These are phyloP conservation scores for Penicillium sp. DNA, from an alignment of 2,329 filamentous ascomycete species.

Conservation along the genomic window DNA sequence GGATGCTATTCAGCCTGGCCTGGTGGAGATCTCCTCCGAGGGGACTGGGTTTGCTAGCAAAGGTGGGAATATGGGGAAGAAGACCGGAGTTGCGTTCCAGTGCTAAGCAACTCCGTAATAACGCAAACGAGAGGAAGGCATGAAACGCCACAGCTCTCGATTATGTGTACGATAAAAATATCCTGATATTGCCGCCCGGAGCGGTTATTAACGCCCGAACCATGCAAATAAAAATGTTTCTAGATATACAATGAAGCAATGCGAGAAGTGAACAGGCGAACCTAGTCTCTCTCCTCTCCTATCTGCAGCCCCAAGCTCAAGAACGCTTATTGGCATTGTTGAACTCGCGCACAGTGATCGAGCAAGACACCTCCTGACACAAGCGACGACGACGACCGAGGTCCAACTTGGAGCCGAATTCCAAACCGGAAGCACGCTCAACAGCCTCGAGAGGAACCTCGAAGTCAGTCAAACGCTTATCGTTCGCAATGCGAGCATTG, in stretches of 20 bases:
- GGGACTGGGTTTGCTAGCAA: slow-evolving; percentile 89
- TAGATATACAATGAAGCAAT: slow-evolving; percentile 22
- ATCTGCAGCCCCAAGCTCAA: neutral
- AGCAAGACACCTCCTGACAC: slow-evolving; percentile 82
- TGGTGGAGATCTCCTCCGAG: slow-evolving; percentile 78
- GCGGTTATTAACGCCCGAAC: slow-evolving; percentile 23
- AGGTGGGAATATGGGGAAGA: slow-evolving; percentile 80
- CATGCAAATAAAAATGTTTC: slow-evolving; percentile 22
- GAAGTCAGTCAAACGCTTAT: slow-evolving; percentile 83
- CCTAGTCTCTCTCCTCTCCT: neutral
- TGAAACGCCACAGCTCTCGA: neutral
- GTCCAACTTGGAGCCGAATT: slow-evolving; percentile 82
- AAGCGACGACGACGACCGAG: slow-evolving; percentile 69
- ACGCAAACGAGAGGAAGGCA: neutral
- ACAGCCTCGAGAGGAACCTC: slow-evolving; percentile 92
- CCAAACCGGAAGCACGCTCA: slow-evolving; percentile 85
- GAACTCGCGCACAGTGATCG: slow-evolving; percentile 78
- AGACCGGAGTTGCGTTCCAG: slow-evolving; percentile 75
- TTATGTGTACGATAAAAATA: slow-evolving; percentile 10
- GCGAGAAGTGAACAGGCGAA: neutral
- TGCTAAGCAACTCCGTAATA: slow-evolving; percentile 51
- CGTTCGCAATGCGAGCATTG: slow-evolving; percentile 83
- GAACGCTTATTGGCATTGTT: slow-evolving; percentile 53
- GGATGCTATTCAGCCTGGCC: slow-evolving; percentile 63
- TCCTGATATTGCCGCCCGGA: slow-evolving; percentile 11